Conservation (phyloP, 2,329 filamentous ascomycete species). For the Thielaviopsis punctulata region DNA sequence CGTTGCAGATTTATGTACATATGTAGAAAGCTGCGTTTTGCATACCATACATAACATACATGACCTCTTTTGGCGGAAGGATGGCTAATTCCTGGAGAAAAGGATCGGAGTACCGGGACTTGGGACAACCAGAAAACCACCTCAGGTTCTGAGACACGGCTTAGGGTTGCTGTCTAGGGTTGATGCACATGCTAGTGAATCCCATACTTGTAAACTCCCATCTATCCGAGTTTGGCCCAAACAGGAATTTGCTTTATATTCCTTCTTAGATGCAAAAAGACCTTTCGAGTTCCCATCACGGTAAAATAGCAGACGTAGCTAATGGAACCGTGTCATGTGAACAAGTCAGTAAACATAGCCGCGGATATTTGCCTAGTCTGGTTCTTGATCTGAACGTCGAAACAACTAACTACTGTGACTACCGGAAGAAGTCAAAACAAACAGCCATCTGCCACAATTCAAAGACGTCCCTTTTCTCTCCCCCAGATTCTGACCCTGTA, state of each 20-base stretch:
- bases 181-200: no score
- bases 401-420: no score
- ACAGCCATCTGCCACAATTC: no score
- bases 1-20: no score
- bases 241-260: not conserved
- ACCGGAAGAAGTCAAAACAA: no score
- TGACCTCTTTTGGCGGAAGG: not conserved
- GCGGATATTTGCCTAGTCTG: not conserved
- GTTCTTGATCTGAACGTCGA: no score
- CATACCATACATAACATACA: no score
- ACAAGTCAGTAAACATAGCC: not conserved
- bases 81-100: slow-evolving; percentile 7
- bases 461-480: no score
- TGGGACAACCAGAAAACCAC: not conserved
- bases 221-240: not conserved
- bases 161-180: no score
- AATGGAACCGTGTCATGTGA: not conserved
- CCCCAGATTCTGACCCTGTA: no score
- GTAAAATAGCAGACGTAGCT: no score
- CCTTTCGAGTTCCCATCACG: not conserved
- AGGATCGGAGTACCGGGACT: slow-evolving; percentile 9
- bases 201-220: not conserved
- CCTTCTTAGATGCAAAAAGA: not conserved
- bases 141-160: not conserved
- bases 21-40: no score